Evolutionary conservation across 257 asterid genomes (phyloP), one percentile per base, ranked within the genome.

Genomic region (Scutellaria minor): DNA sequence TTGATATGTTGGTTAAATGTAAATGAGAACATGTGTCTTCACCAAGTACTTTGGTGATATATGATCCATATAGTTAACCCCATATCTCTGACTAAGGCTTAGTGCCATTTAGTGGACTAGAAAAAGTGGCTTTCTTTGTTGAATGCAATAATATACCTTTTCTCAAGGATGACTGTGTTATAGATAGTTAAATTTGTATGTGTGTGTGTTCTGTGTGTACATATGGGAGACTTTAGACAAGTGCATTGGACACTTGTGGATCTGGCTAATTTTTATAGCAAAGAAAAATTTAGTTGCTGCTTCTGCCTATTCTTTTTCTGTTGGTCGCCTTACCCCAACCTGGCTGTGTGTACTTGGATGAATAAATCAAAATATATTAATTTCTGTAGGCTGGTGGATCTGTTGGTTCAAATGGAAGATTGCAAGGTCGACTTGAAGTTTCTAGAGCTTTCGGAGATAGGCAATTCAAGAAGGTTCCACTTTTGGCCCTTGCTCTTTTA

Each of bases 401-500:
- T 72, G 83, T 93, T 64, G 75, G 91, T 80, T 87, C 98, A 64
- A 88, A 90, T 73, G 98, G 98, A 51, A 85, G 98, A 40, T 65
- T 93, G 79, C 98, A 90, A 74, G 98, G 93, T 41, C 91, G 96
- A 42, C 98, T 93, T 81, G 93, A 90, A 86, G 98, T 93, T 76
- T 93, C 98, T 71, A 85, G 98, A 84, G 98, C 98, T 56, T 90
- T 93, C 48, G 97, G 98, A 51, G 98, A 93, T 81, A 73, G 96
- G 70, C 95, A 88, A 47, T 93, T 93, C 86, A 93, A 93, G 85
- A 93, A 93, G 98, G 98, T 90, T 48, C 18, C 61, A 13, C 64
- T 62, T 27, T 70, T 66, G 39, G 61, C 55, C 48, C 71, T 64
- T 68, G n/a, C 37, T 42, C 41, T 75, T 66, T 61, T 40, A n/a